A percentile compares a stretch with the other conserved stretches of the same genome.
phyloP scores from a whole-genome alignment of 768 basidiomycete species.

The Baorangia bicolor region DNA sequence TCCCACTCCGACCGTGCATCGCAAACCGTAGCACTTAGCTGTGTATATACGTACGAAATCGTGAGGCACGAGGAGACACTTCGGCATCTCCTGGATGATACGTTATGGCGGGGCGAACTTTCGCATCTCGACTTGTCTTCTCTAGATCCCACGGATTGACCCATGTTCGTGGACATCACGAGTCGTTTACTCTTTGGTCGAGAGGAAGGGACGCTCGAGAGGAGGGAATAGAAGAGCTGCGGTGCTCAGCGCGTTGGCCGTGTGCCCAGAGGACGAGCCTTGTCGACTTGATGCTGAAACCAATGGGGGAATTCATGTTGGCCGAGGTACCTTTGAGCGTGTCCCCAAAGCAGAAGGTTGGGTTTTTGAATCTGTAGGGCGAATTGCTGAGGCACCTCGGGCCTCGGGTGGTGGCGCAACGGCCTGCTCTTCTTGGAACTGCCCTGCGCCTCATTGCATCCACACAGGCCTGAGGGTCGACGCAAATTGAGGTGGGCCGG shows the following conservation, averaged over 20 bases:
- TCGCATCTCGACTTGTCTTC: conserved; percentile 64
- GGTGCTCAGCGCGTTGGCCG: conserved; percentile 66
- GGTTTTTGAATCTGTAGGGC: conserved; percentile 80
- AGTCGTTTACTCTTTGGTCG: conserved; percentile 85
- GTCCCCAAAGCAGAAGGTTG: conserved; percentile 68
- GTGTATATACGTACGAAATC: too few relatives aligned
- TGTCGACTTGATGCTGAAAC: conserved; percentile 83
- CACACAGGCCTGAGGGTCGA: conserved; percentile 50
- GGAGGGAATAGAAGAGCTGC: conserved; percentile 73
- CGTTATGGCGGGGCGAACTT: too few relatives aligned
- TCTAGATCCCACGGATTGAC: conserved; percentile 53
- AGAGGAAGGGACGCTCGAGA: conserved; percentile 65
- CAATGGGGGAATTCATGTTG: conserved; percentile 45
- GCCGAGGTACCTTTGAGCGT: conserved; percentile 32
- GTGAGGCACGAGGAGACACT: too few relatives aligned
- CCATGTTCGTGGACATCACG: conserved; percentile 64
- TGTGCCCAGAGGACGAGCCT: conserved; percentile 75
- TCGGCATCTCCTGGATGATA: too few relatives aligned
- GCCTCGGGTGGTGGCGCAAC: conserved; percentile 61
- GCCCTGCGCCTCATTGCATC: too few relatives aligned
- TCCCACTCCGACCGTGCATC: too few relatives aligned
- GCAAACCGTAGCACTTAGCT: too few relatives aligned
- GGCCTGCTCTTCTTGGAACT: conserved; percentile 76
- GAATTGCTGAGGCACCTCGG: conserved; percentile 84
- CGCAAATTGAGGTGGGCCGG: conserved; percentile 21